A percentile compares a stretch with the other conserved stretches of the same genome.
These are phyloP conservation scores for Talaromyces sp. DNA, from an alignment of 2,329 filamentous ascomycete species.

Conservation along the genomic window DNA sequence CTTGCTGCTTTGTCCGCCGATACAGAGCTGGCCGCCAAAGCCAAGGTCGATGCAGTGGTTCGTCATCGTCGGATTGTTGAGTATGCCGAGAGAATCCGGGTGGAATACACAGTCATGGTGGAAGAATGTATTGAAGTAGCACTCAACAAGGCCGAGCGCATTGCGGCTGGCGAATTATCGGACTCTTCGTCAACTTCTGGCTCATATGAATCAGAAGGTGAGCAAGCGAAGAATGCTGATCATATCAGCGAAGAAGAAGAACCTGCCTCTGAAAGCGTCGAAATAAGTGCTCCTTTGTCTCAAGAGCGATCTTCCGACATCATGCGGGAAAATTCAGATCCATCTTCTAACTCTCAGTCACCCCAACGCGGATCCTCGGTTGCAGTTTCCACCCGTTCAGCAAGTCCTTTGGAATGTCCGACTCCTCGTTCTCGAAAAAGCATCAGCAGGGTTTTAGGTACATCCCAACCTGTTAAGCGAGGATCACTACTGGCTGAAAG, in stretches of 20 bases:
- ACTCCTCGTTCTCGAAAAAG: conserved; percentile 81
- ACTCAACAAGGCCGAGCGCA: conserved; percentile 80
- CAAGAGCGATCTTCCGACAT: conserved; percentile 50
- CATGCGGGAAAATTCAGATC: conserved; percentile 54
- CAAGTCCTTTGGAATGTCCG: conserved; percentile 83
- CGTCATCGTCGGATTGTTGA: conserved; percentile 90
- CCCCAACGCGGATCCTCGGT: conserved; percentile 58
- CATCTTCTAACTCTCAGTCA: conserved; percentile 42
- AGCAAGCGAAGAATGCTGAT: background rate
- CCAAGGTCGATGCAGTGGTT: conserved; percentile 89
- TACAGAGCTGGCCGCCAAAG: conserved; percentile 76
- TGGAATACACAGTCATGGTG: conserved; percentile 88
- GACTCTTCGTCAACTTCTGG: conserved; percentile 67
- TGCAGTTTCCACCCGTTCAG: conserved; percentile 76
- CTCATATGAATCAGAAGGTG: conserved; percentile 51
- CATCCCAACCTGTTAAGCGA: conserved; percentile 62
- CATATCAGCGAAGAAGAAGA: conserved; percentile 2
- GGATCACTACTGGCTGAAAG: conserved; percentile 78
- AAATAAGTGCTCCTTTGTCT: conserved; percentile 22
- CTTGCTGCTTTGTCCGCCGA: conserved; percentile 83
- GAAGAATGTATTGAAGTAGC: conserved; percentile 95
- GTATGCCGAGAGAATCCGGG: conserved; percentile 89
- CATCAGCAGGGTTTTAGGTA: conserved; percentile 55
- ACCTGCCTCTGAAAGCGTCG: conserved; percentile 12
- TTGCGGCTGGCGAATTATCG: conserved; percentile 78